These are phyloP conservation scores for Mrakia frigida DNA, from an alignment of 768 basidiomycete genomes.

Conservation along the genomic window DNA sequence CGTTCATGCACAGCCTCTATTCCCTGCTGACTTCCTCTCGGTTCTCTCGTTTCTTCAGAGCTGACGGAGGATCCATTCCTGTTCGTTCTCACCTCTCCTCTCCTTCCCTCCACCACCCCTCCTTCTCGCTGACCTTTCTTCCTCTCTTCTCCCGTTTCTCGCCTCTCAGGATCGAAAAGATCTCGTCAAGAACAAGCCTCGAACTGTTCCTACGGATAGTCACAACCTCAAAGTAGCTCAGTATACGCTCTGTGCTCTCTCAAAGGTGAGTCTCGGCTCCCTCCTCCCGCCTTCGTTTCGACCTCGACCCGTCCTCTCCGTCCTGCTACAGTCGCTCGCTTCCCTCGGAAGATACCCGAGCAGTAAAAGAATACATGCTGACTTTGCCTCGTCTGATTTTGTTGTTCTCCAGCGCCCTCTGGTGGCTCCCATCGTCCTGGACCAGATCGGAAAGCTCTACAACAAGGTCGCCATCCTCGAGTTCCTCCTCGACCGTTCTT, in stretches of 20 bases:
- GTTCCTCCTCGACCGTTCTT: slow-evolving; percentile 71
- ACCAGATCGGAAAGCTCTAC: slow-evolving; percentile 87
- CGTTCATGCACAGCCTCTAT: background rate
- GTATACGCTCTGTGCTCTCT: slow-evolving; percentile 92
- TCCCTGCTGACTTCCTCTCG: background rate
- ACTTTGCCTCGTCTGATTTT: background rate
- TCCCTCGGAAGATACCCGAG: background rate
- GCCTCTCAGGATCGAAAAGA: slow-evolving; percentile 41
- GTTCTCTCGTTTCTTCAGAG: slow-evolving; percentile 7
- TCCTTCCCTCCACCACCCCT: background rate
- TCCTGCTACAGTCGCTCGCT: no score
- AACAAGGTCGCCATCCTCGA: slow-evolving; percentile 93
- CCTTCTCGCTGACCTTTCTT: background rate
- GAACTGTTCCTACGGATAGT: slow-evolving; percentile 84
- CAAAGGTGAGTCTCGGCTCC: slow-evolving; percentile 61
- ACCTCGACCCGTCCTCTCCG: background rate
- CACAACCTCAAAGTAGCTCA: slow-evolving; percentile 78
- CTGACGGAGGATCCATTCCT: slow-evolving; percentile 46
- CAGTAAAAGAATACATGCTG: background rate
- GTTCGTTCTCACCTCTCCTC: slow-evolving; percentile 4
- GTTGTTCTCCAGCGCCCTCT: slow-evolving; percentile 60
- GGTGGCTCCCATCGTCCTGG: slow-evolving; percentile 82
- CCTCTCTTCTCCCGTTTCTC: no score
- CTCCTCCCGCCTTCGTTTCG: background rate
- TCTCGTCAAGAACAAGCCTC: slow-evolving; percentile 45